Evolutionary conservation across 257 asterid species (phyloP).

Genomic region (Mitragyna speciosa): DNA sequence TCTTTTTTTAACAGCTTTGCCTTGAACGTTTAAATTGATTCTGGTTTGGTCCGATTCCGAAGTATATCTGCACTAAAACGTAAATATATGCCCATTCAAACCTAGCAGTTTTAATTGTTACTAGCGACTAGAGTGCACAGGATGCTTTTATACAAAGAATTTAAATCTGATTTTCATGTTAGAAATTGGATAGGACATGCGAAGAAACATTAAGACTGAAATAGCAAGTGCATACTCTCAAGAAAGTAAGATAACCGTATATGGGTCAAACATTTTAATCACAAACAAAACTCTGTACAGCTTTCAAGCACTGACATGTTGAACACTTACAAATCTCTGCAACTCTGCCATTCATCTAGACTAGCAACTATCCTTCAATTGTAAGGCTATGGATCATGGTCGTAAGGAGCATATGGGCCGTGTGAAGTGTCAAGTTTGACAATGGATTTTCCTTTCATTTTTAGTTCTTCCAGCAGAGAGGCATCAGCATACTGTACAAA

Average conservation of each 20-base stretch:
- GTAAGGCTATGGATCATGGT: slow-evolving; percentile 62
- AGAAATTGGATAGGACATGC: not conserved
- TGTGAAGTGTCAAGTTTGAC: slow-evolving; percentile 35
- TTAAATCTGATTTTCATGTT: too few relatives aligned
- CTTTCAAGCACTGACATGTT: not conserved
- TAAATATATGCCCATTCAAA: too few relatives aligned
- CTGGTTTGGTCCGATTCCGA: too few relatives aligned
- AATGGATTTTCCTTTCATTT: slow-evolving; percentile 38
- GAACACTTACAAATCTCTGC: not conserved
- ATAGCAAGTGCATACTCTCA: not conserved
- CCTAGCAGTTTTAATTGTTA: too few relatives aligned
- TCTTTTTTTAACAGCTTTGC: too few relatives aligned
- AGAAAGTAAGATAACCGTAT: not conserved
- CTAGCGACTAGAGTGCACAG: too few relatives aligned
- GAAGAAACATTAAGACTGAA: not conserved
- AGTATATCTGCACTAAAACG: too few relatives aligned
- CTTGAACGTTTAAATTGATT: too few relatives aligned
- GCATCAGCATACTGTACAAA: slow-evolving; percentile 37
- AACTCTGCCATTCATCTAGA: not conserved
- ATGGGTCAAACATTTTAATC: not conserved
- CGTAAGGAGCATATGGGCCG: slow-evolving; percentile 51
- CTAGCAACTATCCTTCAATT: not conserved
- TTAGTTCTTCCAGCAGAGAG: slow-evolving; percentile 47
- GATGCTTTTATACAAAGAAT: too few relatives aligned
- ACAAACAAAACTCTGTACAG: not conserved